Conservation (phyloP, 345 rosid species). For the Syzygium grande region DNA sequence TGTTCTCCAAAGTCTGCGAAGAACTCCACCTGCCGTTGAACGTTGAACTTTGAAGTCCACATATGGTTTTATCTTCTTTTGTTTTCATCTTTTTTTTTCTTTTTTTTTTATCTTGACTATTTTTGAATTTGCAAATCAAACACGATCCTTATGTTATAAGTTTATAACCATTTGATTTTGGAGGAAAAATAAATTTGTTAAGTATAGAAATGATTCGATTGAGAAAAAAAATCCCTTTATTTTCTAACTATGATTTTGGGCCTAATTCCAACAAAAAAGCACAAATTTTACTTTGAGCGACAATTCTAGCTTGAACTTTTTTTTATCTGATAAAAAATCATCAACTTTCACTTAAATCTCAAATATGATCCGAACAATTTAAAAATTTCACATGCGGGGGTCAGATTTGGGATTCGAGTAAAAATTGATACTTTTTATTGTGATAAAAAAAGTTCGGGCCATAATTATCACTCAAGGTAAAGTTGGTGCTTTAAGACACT, state of each 20-base stretch:
- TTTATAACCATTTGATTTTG: not conserved
- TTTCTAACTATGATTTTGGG: not conserved
- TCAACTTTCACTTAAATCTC: no score
- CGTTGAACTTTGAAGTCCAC: not conserved
- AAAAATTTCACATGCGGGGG: no score
- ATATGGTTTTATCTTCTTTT: not conserved
- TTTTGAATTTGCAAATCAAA: not conserved
- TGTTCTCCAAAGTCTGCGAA: not conserved
- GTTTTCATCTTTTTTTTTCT: not conserved
- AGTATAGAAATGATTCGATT: not conserved
- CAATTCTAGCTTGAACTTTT: no score
- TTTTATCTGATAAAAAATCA: no score
- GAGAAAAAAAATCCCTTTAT: rapidly evolving
- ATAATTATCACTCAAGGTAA: no score
- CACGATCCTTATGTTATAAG: not conserved
- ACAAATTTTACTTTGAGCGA: no score
- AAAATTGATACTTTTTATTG: no score
- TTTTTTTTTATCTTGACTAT: not conserved
- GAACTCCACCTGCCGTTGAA: not conserved
- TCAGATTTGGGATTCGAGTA: no score
- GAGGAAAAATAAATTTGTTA: not conserved
- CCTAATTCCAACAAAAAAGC: no score
- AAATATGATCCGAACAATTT: no score
- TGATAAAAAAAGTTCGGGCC: no score
- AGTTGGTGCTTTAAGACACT: not conserved